These are phyloP conservation scores for Myrica gale DNA, from an alignment of 306 rosid genomes.

Conservation along the genomic window DNA sequence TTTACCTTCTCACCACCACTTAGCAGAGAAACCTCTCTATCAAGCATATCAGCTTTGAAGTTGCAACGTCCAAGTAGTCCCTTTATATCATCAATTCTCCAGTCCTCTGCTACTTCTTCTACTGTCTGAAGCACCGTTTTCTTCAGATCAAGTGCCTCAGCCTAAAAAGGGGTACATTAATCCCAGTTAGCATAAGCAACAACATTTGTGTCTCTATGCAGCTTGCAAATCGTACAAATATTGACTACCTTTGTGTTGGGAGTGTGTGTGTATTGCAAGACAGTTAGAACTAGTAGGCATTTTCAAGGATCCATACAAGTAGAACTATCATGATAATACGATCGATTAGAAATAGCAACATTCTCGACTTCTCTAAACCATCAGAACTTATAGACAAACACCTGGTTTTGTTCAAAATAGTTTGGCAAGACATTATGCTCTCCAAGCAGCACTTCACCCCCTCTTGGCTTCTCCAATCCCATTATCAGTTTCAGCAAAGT, in stretches of 20 bases:
- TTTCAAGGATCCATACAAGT: not conserved
- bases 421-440: conserved; percentile 93
- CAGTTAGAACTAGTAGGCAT: not conserved
- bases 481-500: conserved; percentile 83
- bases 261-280: not conserved
- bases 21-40: conserved; percentile 82
- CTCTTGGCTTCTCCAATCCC: conserved; percentile 77
- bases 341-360: conserved; percentile 2
- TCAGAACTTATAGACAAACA: conserved; percentile 11
- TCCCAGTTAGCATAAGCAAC: conserved; percentile 30
- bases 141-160: conserved; percentile 92
- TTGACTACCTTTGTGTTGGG: too few relatives aligned
- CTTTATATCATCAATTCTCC: conserved; percentile 90
- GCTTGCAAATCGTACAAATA: not conserved
- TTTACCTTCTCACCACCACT: conserved; percentile 99
- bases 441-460: conserved; percentile 84
- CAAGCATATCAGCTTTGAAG: conserved; percentile 94
- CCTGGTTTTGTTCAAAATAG: conserved; percentile 99
- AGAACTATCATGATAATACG: conserved; percentile 8
- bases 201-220: conserved; percentile 5
- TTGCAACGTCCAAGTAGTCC: conserved; percentile 99
- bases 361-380: not conserved
- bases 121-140: conserved; percentile 92
- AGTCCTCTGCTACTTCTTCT: conserved; percentile 93
- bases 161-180: conserved; percentile 49